Evolutionary conservation across 1,284 basidiomycete species (phyloP), one percentile per base, ranked within the genome.

Genomic region (Heterobasidion annosum): DNA sequence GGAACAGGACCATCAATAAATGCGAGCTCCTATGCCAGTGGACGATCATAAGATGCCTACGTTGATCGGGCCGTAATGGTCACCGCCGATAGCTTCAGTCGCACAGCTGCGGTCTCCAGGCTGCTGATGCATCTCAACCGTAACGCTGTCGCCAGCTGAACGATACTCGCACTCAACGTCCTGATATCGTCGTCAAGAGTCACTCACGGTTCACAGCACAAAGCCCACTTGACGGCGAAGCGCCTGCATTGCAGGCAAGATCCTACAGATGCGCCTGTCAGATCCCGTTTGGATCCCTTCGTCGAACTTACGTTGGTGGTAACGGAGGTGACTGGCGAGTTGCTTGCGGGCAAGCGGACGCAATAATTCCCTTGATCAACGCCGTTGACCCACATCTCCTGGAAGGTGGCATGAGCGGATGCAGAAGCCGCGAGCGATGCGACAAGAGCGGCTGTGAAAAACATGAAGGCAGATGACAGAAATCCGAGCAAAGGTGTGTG

Each of bases 101-200:
- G 68, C 64, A 58, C 77, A 79, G 6, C 68, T 69, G 48, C 77
- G 74, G 55, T 78, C 71, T 34, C 63, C 66, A 1, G 74, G 73
- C 61, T 78, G 76, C 62, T 77, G 75, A 61, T 79, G 76, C 77
- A 78, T 79, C 64, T 79, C 77, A 42, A 79, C 76, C 8, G 74
- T 75, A 44, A 78, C 69, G 10, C 59, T 62, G 56, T 74, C 74
- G 2, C 76, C 77, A 42, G 76, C 77, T 76, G 51, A 4, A 53
- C 12, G 42, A 34, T 18, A 54, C 5, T 42, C 51, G 25, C 44
- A 16, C 47, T 18, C 42, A 52, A 13, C 7, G 16, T 19, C 44
- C 13, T 19, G 47, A 34, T 47, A 52, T 50, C 40, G 54, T 12
- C 40, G 19, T 19, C 15, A 49, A 52, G 10, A n/a, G 25, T 25